Base-by-base conservation (phyloP, 164 flowering plant genomes). In the Magnolia officinalis region DNA sequence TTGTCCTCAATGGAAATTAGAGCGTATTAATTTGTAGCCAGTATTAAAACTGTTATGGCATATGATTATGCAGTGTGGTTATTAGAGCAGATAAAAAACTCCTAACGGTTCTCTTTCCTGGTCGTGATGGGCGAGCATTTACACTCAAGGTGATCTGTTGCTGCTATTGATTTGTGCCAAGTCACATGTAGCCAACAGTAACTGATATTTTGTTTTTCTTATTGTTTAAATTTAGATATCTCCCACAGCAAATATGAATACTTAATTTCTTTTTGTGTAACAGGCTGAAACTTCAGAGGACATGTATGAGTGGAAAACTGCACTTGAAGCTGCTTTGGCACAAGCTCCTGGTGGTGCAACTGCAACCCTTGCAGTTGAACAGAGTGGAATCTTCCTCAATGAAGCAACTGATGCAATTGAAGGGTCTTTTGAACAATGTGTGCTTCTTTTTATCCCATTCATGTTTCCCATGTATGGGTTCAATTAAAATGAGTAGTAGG, bases 251-350 rank as follows among this genome's bases (percentile, higher is more conserved):
- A 37, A 37, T 37, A 37, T 37, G 45, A 6, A 37, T 3, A 37
- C 45, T 37, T 37, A 37, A 4, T 37, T 37, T 50, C 66, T 71
- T 26, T 77, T 75, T 76, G 20, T 75, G 37, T 55, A 80, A 50
- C 82, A 96, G 99, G 97, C 99, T 76, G 99, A 94, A 85, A 90
- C 97, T 63, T 73, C 82, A 67, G 99, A 96, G 77, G 99, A 96
- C 86, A 81, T 96, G 67, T 73, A 86, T 55, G 97, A 91, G 74
- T 96, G 99, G 99, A 96, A 96, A 84, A 68, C 82, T 74, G 96
- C 98, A 78, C 95, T 96, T 71, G 99, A 95, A 80, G 86, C 77
- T 78, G 97, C 99, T 73, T 84, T 95, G 84, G 84, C 90, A 72
- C 93, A 90, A 78, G 97, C 98, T n/a, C 71, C 71, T 68, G 24